A percentile compares a stretch with the other conserved stretches of the same genome.
Conservation (phyloP, 1,284 basidiomycete genomes). For the Irpex lacteus region DNA sequence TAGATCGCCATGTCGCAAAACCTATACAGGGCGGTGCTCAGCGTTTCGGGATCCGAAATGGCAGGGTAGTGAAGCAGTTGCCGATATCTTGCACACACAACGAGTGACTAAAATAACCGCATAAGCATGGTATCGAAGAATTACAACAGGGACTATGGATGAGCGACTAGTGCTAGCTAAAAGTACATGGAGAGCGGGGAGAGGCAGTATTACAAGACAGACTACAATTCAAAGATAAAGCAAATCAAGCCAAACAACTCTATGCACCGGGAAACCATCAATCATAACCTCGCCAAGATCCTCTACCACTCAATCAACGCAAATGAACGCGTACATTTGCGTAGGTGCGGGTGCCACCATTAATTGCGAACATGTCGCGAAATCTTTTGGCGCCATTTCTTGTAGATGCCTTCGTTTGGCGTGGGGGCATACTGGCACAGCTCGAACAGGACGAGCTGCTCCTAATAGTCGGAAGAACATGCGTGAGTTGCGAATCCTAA, state of each 20-base stretch:
- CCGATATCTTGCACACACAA: too few species aligned
- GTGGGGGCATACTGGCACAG: slow-evolving; percentile 69
- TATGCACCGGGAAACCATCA: not conserved
- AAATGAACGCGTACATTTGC: not conserved
- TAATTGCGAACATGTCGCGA: slow-evolving; percentile 20
- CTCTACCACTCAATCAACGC: not conserved
- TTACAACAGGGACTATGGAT: not conserved
- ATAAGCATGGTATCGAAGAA: slow-evolving; percentile 1
- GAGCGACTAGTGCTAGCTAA: not conserved
- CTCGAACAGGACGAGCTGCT: slow-evolving; percentile 75
- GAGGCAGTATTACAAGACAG: not conserved
- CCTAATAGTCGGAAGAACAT: slow-evolving; percentile 32
- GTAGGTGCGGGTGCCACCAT: not conserved
- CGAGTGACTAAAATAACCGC: not conserved
- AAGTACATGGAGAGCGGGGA: not conserved
- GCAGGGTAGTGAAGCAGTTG: too few species aligned
- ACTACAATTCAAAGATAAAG: not conserved
- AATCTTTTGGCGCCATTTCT: slow-evolving; percentile 53
- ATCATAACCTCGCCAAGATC: not conserved
- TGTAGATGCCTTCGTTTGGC: slow-evolving; percentile 61
- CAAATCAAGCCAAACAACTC: not conserved
- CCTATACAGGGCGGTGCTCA: not conserved
- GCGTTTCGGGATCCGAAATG: too few species aligned
- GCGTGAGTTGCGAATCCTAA: not conserved
- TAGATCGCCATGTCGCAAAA: too few species aligned